phyloP scores from a whole-genome alignment of 768 basidiomycete species.

The Punctularia strigosozonata region DNA sequence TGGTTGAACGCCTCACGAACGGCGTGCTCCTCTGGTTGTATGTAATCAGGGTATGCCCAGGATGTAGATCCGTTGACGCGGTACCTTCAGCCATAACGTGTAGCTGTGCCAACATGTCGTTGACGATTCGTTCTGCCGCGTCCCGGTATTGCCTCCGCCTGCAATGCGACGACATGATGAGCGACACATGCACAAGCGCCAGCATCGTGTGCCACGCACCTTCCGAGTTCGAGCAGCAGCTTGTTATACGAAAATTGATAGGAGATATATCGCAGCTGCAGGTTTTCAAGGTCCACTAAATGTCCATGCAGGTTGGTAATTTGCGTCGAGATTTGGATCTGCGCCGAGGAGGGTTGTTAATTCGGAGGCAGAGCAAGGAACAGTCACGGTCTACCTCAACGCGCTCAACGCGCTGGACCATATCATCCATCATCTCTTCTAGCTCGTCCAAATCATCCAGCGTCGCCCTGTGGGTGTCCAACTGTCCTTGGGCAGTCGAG shows the following conservation, averaged over 20 bases:
- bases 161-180: too few relatives aligned
- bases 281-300: conserved; percentile 46
- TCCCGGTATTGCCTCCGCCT: conserved; percentile 59
- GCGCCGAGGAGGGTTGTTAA: conserved; percentile 1
- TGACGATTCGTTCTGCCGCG: conserved; percentile 49
- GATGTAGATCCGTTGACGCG: neutral
- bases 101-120: conserved; percentile 53
- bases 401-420: conserved; percentile 56
- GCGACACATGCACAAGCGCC: too few relatives aligned
- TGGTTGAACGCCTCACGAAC: conserved; percentile 58
- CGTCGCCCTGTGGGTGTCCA: conserved; percentile 35
- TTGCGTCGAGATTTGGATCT: conserved; percentile 43
- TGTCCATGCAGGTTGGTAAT: conserved; percentile 48
- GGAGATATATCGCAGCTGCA: conserved; percentile 53
- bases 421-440: conserved; percentile 68
- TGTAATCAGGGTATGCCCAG: neutral
- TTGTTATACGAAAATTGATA: conserved; percentile 69
- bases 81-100: conserved; percentile 56
- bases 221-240: conserved; percentile 63
- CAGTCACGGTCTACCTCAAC: conserved; percentile 39
- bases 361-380: neutral
- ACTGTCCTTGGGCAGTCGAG: conserved; percentile 28
- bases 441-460: conserved; percentile 66
- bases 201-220: too few relatives aligned
- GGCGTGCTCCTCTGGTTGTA: conserved; percentile 53